These are phyloP conservation scores for Aeschynomene evenia DNA, from an alignment of 306 rosid species.

Conservation along the genomic window DNA sequence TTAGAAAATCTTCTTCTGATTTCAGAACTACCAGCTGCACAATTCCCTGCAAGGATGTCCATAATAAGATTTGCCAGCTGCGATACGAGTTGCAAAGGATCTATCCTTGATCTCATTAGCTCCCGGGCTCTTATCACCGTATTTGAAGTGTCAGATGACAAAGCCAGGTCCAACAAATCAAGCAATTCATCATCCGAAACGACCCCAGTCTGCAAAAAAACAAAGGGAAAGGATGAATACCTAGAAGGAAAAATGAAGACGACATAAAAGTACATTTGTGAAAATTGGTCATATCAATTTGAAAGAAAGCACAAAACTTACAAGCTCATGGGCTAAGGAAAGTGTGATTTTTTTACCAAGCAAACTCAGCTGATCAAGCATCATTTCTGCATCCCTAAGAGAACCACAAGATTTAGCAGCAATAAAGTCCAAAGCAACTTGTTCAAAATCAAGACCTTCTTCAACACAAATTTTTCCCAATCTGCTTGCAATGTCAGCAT, in stretches of 20 bases:
- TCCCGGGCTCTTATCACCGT: slow-evolving; percentile 80
- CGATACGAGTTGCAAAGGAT: slow-evolving; percentile 81
- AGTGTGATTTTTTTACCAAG: slow-evolving; percentile 68
- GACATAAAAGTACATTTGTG: not conserved
- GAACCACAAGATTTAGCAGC: slow-evolving; percentile 80
- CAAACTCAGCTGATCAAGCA: slow-evolving; percentile 92
- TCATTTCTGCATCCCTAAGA: slow-evolving; percentile 88
- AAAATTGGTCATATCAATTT: too few species aligned
- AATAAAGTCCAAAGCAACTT: slow-evolving; percentile 62
- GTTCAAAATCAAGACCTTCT: slow-evolving; percentile 71
- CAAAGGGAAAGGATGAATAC: slow-evolving; percentile 9
- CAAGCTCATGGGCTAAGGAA: slow-evolving; percentile 68
- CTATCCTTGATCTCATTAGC: slow-evolving; percentile 75
- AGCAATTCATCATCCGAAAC: slow-evolving; percentile 86
- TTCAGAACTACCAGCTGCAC: slow-evolving; percentile 55
- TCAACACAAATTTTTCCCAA: slow-evolving; percentile 56
- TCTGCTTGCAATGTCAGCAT: slow-evolving; percentile 64
- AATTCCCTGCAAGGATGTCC: slow-evolving; percentile 86
- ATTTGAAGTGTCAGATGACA: slow-evolving; percentile 80
- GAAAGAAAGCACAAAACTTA: slow-evolving; percentile 51
- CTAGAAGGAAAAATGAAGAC: not conserved
- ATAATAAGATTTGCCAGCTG: slow-evolving; percentile 87
- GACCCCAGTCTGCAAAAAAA: slow-evolving; percentile 65
- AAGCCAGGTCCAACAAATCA: slow-evolving; percentile 75
- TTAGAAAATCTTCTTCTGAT: slow-evolving; percentile 46